Evolutionary conservation across 306 rosid genomes (phyloP).

Genomic region (Nissolia schottii): DNA sequence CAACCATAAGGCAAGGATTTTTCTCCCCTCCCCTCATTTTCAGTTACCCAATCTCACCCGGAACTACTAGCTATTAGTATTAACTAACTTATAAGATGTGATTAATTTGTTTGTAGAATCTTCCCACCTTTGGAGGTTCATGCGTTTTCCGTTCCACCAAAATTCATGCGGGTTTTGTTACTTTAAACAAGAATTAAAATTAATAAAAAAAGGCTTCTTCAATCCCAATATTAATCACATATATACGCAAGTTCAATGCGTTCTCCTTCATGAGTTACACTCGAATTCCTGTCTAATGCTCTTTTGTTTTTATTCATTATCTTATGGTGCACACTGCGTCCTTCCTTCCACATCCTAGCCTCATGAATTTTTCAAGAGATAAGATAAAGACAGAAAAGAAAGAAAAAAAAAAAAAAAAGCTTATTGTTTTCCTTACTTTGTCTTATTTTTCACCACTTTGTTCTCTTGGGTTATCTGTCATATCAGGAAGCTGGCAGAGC

Average conservation of each 20-base stretch:
- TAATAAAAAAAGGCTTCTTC: neutral
- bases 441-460: neutral
- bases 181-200: no score
- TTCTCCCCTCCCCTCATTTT: constrained; percentile 21
- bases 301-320: neutral
- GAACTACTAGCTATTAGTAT: no score
- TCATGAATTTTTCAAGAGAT: constrained; percentile 24
- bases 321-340: no score
- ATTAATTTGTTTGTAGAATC: constrained; percentile 12
- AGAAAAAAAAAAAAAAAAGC: no score
- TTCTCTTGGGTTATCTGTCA: neutral
- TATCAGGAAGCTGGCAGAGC: constrained; percentile 85
- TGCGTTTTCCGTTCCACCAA: constrained; percentile 31
- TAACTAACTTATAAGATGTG: no score
- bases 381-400: constrained; percentile 19
- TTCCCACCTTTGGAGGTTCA: constrained; percentile 31
- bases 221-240: constrained; percentile 16
- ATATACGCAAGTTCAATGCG: neutral
- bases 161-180: constrained; percentile 2
- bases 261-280: no score
- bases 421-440: neutral
- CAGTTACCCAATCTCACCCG: constrained; percentile 20
- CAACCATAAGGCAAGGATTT: constrained; percentile 28
- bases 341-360: constrained; percentile 5
- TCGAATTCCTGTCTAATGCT: neutral